Evolutionary conservation across 495 filamentous ascomycete genomes (phyloP), one percentile per base, ranked within the genome.

Genomic region (Penicillium lagena): DNA sequence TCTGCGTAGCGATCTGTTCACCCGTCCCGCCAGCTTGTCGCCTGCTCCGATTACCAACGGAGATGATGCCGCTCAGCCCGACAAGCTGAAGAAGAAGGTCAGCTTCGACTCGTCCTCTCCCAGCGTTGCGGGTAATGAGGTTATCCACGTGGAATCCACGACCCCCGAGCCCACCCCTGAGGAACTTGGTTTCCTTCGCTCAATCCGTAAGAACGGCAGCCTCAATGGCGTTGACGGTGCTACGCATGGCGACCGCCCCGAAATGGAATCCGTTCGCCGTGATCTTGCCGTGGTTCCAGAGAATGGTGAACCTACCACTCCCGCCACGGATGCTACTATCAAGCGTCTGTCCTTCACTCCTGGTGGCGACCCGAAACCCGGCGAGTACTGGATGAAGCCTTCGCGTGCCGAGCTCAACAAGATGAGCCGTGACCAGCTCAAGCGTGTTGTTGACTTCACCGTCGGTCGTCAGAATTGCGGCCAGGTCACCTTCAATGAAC

Each of bases 351-450:
- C 65, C 1, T 60, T 63, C 42, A 52, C 54, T 29, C 62, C 68
- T 17, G 64, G 64, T 7, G 59, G 52, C 12, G 80, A 85, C 43
- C 80, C 78, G 35, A 69, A 77, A 29, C 73, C 80, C 14, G 89
- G 88, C 46, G 70, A 76, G 3, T 98, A 98, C 66, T 96, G 80
- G 80, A 94, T 90, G 82, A 75, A 72, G 34, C 93, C 93, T 8
- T 71, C 72, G 4, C 62, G 74, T 7, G 77, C 82, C 4, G 83
- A 93, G 47, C 73, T 98, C 35, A 72, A 74, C 51, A 79, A 79
- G 36, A 81, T 95, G 85, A 80, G 76, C 49, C 78, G 79, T 29
- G 74, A 84, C 29, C 78, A 93, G 62, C 81, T 83, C 29, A 79
- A 85, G 61, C 77, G 75, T 29, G 77, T 96, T 22, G 62, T 66